A percentile compares a stretch with the other conserved stretches of the same genome.
Conservation (phyloP, 2,329 filamentous ascomycete genomes). For the Paramyrothecium sp. region DNA sequence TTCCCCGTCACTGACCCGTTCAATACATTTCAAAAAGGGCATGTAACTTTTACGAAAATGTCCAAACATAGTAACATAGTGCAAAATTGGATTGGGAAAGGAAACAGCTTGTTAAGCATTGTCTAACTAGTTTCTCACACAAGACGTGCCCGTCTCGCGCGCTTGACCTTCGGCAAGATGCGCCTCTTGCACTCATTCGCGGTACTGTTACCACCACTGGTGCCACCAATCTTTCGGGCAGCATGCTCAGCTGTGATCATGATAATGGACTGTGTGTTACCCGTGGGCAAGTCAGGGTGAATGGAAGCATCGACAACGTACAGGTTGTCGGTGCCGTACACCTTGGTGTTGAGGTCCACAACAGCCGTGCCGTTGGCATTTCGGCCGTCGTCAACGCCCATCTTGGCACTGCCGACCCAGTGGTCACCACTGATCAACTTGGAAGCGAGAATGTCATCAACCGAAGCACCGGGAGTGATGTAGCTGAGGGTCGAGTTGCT, state of each 20-base stretch:
- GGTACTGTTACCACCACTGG: slow-evolving; percentile 10
- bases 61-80: no score
- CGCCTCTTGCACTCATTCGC: slow-evolving; percentile 5
- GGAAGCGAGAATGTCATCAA: slow-evolving; percentile 13
- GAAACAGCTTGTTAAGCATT: no score
- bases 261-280: slow-evolving; percentile 24
- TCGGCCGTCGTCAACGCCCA: slow-evolving; percentile 50
- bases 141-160: no score
- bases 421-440: slow-evolving; percentile 24
- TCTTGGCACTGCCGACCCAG: slow-evolving; percentile 26
- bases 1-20: no score
- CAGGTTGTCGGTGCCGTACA: slow-evolving; percentile 60
- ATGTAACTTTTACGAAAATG: no score
- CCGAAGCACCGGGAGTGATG: slow-evolving; percentile 16
- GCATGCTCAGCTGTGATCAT: slow-evolving; percentile 24
- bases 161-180: no score
- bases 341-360: slow-evolving; percentile 54
- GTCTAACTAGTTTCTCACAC: no score
- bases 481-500: slow-evolving; percentile 20
- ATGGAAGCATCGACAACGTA: slow-evolving; percentile 62
- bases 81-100: no score
- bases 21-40: no score
- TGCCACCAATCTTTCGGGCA: slow-evolving; percentile 19
- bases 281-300: slow-evolving; percentile 46
- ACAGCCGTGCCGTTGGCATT: slow-evolving; percentile 45